Evolutionary conservation across 345 rosid species (phyloP).

Genomic region (Eucalyptus erythrocorys): DNA sequence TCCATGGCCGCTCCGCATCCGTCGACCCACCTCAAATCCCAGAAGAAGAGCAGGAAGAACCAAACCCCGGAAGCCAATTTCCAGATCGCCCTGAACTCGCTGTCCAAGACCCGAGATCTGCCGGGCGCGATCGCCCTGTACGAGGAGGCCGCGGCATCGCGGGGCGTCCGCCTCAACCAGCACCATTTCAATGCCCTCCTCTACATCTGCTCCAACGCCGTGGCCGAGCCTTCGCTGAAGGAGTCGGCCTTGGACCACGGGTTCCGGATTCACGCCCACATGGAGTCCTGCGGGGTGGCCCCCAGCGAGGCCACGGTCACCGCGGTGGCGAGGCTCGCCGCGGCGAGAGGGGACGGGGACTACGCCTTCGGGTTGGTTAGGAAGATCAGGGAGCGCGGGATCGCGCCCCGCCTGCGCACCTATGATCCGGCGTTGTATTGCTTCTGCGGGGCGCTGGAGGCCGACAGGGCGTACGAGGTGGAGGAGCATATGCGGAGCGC

Average conservation of each 20-base stretch:
- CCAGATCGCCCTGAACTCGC: conserved; percentile 42
- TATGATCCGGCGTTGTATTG: conserved; percentile 63
- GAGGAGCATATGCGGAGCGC: conserved; percentile 53
- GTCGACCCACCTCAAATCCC: background rate
- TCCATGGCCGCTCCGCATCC: background rate
- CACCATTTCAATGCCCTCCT: conserved; percentile 60
- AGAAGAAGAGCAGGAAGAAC: conserved; percentile 28
- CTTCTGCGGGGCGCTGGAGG: conserved; percentile 56
- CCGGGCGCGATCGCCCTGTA: conserved; percentile 54
- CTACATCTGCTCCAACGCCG: conserved; percentile 50
- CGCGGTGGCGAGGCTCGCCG: conserved; percentile 53
- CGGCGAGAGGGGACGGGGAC: conserved; percentile 64
- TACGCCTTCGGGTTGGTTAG: conserved; percentile 58
- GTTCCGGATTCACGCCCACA: conserved; percentile 42
- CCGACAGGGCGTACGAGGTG: conserved; percentile 65
- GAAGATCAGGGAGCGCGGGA: conserved; percentile 28
- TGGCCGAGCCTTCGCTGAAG: conserved; percentile 18
- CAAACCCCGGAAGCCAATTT: conserved; percentile 47
- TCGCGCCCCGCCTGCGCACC: conserved; percentile 61
- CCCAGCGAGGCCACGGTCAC: conserved; percentile 74
- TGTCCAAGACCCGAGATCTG: conserved; percentile 54
- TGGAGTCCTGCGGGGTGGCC: conserved; percentile 29
- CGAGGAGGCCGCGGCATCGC: conserved; percentile 32
- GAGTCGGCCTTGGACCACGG: conserved; percentile 25
- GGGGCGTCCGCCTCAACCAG: conserved; percentile 29